Conservation (phyloP, 2,329 filamentous ascomycete genomes). For the Claviceps pusilla region DNA sequence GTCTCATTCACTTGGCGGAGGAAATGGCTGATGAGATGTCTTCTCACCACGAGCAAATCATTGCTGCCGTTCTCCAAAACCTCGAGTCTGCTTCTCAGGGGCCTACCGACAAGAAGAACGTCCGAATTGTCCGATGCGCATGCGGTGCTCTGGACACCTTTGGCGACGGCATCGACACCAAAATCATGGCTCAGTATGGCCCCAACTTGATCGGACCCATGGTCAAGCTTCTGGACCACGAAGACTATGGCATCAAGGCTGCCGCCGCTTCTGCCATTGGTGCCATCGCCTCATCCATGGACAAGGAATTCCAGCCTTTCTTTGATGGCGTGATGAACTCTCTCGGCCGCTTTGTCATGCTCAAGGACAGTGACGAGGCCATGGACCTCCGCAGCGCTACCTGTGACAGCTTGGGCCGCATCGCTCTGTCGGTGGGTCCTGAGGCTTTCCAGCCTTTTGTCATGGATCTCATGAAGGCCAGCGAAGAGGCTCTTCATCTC, state of each 20-base stretch:
- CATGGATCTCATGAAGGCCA: conserved; percentile 75
- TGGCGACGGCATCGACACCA: conserved; percentile 68
- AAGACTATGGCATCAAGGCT: conserved; percentile 79
- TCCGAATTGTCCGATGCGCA: conserved; percentile 76
- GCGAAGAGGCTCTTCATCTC: conserved; percentile 76
- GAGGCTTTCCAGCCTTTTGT: conserved; percentile 85
- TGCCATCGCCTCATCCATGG: conserved; percentile 74
- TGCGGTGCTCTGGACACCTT: conserved; percentile 85
- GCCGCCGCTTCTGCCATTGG: conserved; percentile 80
- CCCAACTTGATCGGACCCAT: conserved; percentile 71
- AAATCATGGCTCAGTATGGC: conserved; percentile 67
- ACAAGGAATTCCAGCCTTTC: conserved; percentile 74
- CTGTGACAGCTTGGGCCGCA: conserved; percentile 84
- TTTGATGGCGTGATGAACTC: conserved; percentile 81
- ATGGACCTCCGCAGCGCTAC: conserved; percentile 79
- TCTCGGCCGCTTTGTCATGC: conserved; percentile 67
- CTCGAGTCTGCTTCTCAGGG: conserved; percentile 64
- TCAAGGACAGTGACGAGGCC: conserved; percentile 82
- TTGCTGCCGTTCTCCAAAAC: conserved; percentile 76
- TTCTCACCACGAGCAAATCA: conserved; percentile 69
- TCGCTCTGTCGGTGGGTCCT: conserved; percentile 74
- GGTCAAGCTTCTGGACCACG: conserved; percentile 67
- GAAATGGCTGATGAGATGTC: conserved; percentile 84
- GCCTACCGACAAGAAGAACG: conserved; percentile 55
- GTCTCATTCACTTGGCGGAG: conserved; percentile 79